Evolutionary conservation across 305 asterid genomes (phyloP).

Genomic region (Plantago lanceolata): DNA sequence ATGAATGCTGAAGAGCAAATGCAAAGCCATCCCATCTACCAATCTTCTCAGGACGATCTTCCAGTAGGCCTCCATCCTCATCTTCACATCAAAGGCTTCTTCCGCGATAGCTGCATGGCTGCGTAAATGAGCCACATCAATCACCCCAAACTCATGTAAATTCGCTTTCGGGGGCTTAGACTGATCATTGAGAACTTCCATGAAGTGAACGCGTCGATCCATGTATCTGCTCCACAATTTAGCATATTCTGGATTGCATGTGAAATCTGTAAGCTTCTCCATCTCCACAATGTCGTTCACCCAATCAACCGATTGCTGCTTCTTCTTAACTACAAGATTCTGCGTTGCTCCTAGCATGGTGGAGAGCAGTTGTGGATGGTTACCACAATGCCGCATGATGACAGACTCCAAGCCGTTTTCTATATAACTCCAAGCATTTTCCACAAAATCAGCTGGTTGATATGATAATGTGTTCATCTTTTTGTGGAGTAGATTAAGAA

Average conservation of each 20-base stretch:
- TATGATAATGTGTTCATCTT: slow-evolving; percentile 17
- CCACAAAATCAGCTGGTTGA: slow-evolving; percentile 23
- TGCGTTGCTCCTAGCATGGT: not conserved
- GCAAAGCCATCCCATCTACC: slow-evolving; percentile 15
- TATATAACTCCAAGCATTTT: slow-evolving; percentile 19
- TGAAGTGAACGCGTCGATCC: not conserved
- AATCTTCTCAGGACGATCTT: slow-evolving; percentile 25
- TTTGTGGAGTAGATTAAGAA: slow-evolving; percentile 20
- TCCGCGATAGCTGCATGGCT: not conserved
- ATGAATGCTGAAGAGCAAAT: slow-evolving; percentile 15
- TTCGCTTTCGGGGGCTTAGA: not conserved
- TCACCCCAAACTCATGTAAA: not conserved
- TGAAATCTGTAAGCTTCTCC: slow-evolving; percentile 19
- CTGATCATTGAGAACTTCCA: slow-evolving; percentile 13
- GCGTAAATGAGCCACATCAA: slow-evolving; percentile 11
- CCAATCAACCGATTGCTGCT: slow-evolving; percentile 10
- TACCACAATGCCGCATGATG: slow-evolving; percentile 22
- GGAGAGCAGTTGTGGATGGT: slow-evolving; percentile 23
- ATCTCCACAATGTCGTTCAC: not conserved
- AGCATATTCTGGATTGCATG: slow-evolving; percentile 22
- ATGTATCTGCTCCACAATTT: slow-evolving; percentile 15
- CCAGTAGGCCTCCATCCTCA: slow-evolving; percentile 23
- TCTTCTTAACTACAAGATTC: not conserved
- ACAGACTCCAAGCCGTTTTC: slow-evolving; percentile 14
- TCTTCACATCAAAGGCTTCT: slow-evolving; percentile 7